Evolutionary conservation across 306 rosid species (phyloP).

Genomic region (Glycine tomentella): DNA sequence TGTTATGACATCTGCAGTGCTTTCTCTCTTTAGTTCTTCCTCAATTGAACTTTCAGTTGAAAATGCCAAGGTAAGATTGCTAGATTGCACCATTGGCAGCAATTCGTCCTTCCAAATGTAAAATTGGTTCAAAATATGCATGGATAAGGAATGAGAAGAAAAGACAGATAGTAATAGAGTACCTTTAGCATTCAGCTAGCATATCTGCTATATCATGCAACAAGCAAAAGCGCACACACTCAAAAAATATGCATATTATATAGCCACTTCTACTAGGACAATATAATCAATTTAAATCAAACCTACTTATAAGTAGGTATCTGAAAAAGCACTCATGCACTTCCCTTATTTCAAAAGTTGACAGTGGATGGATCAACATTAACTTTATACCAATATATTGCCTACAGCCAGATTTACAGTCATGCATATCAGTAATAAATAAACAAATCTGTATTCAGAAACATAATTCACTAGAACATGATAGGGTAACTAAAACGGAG

Average conservation of each 20-base stretch:
- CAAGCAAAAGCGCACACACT: constrained; percentile 25
- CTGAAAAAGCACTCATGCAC: constrained; percentile 8
- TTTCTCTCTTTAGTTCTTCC: constrained; percentile 96
- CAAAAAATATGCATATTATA: constrained; percentile 23
- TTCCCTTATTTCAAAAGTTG: neutral
- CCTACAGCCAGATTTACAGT: too few species aligned
- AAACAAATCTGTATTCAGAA: too few species aligned
- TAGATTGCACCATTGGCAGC: constrained; percentile 78
- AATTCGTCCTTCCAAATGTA: constrained; percentile 81
- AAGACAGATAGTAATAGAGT: constrained; percentile 3
- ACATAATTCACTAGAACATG: too few species aligned
- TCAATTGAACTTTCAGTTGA: constrained; percentile 93
- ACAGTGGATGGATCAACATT: constrained; percentile 2
- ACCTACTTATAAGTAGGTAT: constrained; percentile 21
- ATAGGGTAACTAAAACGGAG: too few species aligned
- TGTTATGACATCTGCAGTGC: constrained; percentile 94
- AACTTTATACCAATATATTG: neutral
- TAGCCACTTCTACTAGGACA: constrained; percentile 18
- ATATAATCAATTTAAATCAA: constrained; percentile 4
- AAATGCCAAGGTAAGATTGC: constrained; percentile 88
- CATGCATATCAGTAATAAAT: too few species aligned
- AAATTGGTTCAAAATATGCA: constrained; percentile 40
- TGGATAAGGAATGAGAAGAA: constrained; percentile 12
- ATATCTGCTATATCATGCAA: constrained; percentile 22
- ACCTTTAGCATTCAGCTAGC: constrained; percentile 8